These are phyloP conservation scores for Dryadomyces quercivorus DNA, from an alignment of 2,329 filamentous ascomycete genomes.

Conservation along the genomic window DNA sequence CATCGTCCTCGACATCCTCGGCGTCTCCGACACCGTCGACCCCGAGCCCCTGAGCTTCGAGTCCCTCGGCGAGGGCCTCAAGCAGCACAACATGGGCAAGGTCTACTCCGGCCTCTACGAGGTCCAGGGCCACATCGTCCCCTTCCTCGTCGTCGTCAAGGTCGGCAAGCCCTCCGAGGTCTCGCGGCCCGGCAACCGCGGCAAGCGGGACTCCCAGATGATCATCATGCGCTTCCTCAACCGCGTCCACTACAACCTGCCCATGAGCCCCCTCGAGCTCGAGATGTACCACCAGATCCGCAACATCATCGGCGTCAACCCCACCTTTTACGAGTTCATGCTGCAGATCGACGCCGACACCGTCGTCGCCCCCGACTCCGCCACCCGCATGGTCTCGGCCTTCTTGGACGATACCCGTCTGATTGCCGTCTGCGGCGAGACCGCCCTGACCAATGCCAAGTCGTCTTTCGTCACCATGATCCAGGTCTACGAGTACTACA, in stretches of 20 bases:
- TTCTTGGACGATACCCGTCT: slow-evolving; percentile 87
- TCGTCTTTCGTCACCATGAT: slow-evolving; percentile 96
- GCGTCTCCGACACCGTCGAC: slow-evolving; percentile 85
- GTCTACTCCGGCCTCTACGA: slow-evolving; percentile 97
- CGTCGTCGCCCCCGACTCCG: slow-evolving; percentile 78
- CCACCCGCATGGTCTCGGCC: slow-evolving; percentile 79
- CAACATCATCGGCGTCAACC: slow-evolving; percentile 97
- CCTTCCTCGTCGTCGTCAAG: slow-evolving; percentile 94
- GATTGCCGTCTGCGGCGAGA: slow-evolving; percentile 94
- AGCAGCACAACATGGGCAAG: slow-evolving; percentile 99
- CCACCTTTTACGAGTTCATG: slow-evolving; percentile 95
- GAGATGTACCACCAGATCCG: slow-evolving; percentile 98
- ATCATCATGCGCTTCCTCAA: slow-evolving; percentile 98
- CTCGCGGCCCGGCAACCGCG: slow-evolving; percentile 87
- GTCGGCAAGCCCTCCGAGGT: slow-evolving; percentile 96
- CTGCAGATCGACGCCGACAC: slow-evolving; percentile 97
- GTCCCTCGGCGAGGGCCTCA: slow-evolving; percentile 85
- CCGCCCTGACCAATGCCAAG: slow-evolving; percentile 83
- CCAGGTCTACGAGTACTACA: slow-evolving; percentile 99
- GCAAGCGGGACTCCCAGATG: slow-evolving; percentile 99
- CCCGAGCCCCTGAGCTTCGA: slow-evolving; percentile 96
- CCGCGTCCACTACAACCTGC: slow-evolving; percentile 90
- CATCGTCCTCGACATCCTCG: slow-evolving; percentile 93
- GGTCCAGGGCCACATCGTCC: slow-evolving; percentile 94
- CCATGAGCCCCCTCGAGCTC: slow-evolving; percentile 92